A percentile compares a stretch with the other conserved stretches of the same genome.
These are phyloP conservation scores for Coemansia sp. DNA, from an alignment of 192 early-diverging fungal species.

Conservation along the genomic window DNA sequence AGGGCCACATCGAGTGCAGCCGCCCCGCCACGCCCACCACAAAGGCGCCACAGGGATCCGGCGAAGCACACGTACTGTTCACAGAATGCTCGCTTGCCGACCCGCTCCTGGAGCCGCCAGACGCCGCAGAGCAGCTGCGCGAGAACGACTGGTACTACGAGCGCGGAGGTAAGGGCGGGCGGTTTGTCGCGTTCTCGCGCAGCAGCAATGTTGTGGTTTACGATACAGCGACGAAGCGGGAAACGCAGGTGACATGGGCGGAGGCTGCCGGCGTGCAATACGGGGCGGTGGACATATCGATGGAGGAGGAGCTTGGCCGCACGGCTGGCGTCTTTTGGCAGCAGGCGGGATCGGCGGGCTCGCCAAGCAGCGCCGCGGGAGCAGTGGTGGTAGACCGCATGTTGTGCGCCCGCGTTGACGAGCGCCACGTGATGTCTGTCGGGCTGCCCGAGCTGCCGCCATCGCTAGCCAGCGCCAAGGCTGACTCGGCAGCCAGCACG, in stretches of 20 bases:
- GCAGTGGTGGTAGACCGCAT: neutral
- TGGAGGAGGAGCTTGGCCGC: constrained; percentile 28
- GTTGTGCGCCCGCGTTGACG: constrained; percentile 25
- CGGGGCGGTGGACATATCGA: constrained; percentile 18
- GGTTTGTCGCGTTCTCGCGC: constrained; percentile 23
- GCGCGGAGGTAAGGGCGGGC: constrained; percentile 9
- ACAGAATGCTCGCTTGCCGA: neutral
- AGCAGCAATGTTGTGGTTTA: constrained; percentile 18
- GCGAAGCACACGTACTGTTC: neutral
- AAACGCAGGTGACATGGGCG: constrained; percentile 16
- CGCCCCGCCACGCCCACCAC: too few species aligned
- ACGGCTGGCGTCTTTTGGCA: constrained; percentile 18
- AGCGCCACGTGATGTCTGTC: constrained; percentile 7
- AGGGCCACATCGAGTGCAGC: neutral
- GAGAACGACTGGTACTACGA: constrained; percentile 24
- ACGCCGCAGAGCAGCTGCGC: neutral
- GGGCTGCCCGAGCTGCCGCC: constrained; percentile 17
- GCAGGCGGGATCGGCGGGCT: neutral
- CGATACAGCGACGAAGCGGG: neutral
- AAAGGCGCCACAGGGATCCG: neutral
- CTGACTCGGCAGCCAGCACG: constrained; percentile 1
- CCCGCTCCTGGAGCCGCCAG: neutral
- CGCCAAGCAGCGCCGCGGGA: too few species aligned
- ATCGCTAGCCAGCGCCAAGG: neutral
- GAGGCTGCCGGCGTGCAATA: constrained; percentile 10